Conservation (phyloP, 2,329 filamentous ascomycete species). For the Sclerotinia borealis region DNA sequence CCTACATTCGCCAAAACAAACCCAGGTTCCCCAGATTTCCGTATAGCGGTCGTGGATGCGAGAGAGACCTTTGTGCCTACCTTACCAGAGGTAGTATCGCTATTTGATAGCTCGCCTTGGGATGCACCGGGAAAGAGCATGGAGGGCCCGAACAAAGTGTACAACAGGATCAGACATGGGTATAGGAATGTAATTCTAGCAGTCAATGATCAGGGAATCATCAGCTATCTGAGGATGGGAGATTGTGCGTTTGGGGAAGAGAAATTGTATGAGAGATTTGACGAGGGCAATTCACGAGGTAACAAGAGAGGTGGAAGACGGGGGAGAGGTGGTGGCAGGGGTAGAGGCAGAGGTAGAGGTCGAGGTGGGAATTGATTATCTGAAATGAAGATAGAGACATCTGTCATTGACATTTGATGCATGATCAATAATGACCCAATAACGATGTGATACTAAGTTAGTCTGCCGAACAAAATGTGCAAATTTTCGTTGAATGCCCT, state of each 20-base stretch:
- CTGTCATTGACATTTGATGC: neutral
- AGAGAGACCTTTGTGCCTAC: slow-evolving; percentile 66
- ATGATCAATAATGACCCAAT: neutral
- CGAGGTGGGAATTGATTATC: slow-evolving; percentile 15
- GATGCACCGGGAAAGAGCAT: slow-evolving; percentile 45
- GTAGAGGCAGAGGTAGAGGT: slow-evolving; percentile 26
- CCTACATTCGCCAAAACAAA: slow-evolving; percentile 70
- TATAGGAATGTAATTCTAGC: slow-evolving; percentile 79
- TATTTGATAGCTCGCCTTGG: slow-evolving; percentile 70
- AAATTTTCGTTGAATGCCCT: too few species aligned
- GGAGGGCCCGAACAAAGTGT: slow-evolving; percentile 49
- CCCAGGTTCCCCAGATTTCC: slow-evolving; percentile 75
- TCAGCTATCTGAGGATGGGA: slow-evolving; percentile 77
- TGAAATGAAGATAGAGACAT: neutral
- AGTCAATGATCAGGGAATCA: slow-evolving; percentile 81
- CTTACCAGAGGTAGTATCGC: slow-evolving; percentile 59
- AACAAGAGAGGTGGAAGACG: slow-evolving; percentile 33
- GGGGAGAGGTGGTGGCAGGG: slow-evolving; percentile 37
- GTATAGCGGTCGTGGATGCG: slow-evolving; percentile 75
- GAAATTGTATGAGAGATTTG: slow-evolving; percentile 58
- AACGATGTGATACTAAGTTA: neutral
- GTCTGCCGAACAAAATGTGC: too few species aligned
- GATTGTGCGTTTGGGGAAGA: slow-evolving; percentile 78
- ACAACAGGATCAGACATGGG: slow-evolving; percentile 77
- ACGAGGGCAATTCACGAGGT: slow-evolving; percentile 36